Evolutionary conservation across 352 stramenopile genomes (phyloP).

Genomic region (Phytophthora pini): DNA sequence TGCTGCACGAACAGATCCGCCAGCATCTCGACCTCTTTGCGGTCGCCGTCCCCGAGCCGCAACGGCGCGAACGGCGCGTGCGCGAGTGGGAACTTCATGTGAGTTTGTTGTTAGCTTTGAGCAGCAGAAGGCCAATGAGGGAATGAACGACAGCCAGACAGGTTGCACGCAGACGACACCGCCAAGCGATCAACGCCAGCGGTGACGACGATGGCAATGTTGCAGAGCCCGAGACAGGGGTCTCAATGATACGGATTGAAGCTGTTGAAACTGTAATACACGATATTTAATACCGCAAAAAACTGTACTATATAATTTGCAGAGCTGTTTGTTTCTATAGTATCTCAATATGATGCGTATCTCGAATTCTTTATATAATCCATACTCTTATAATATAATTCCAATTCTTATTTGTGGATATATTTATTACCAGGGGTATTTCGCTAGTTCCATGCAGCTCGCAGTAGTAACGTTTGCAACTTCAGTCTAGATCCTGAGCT

Average conservation of each 20-base stretch:
- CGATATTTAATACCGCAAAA: not conserved
- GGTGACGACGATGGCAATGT: conserved; percentile 22
- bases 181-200: conserved; percentile 11
- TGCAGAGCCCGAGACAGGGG: conserved; percentile 12
- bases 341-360: too few relatives aligned
- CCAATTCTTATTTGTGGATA: too few relatives aligned
- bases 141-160: conserved; percentile 12
- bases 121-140: conserved; percentile 13
- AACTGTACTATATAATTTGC: too few relatives aligned
- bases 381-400: too few relatives aligned
- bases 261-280: not conserved
- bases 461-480: conserved; percentile 10
- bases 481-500: not conserved
- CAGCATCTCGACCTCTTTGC: conserved; percentile 29
- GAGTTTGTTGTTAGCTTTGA: not conserved
- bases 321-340: too few relatives aligned
- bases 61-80: conserved; percentile 43
- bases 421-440: not conserved
- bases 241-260: conserved; percentile 18
- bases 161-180: not conserved
- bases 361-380: too few relatives aligned
- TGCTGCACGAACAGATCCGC: conserved; percentile 44
- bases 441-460: conserved; percentile 9
- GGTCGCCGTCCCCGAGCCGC: conserved; percentile 28
- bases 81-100: conserved; percentile 41